A percentile compares a stretch with the other conserved stretches of the same genome.
Conservation (phyloP, 805 yeast genomes). For the Wickerhamomyces queroliae region DNA sequence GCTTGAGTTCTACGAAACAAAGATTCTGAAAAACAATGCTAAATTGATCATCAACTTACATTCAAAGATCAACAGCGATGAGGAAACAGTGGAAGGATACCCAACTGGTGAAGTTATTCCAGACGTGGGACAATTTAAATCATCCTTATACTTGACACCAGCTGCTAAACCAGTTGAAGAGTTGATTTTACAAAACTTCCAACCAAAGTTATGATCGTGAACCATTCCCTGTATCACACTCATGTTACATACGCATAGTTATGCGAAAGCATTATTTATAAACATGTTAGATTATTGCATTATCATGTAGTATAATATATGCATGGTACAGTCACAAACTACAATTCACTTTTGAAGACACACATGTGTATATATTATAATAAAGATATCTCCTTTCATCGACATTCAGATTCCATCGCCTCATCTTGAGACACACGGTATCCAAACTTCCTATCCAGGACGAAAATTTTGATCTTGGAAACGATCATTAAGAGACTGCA, state of each 20-base stretch:
- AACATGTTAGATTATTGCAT: too few species aligned
- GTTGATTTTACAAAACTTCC: conserved; percentile 16
- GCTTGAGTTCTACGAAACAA: conserved; percentile 43
- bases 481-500: conserved; percentile 23
- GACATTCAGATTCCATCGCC: conserved; percentile 25
- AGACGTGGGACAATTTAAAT: conserved; percentile 50
- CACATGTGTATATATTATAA: not conserved
- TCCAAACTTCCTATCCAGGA: conserved; percentile 29
- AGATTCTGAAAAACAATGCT: conserved; percentile 33
- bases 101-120: conserved; percentile 45
- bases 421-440: conserved; percentile 12
- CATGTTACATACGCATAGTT: too few species aligned
- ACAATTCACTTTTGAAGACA: not conserved
- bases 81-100: conserved; percentile 25
- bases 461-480: conserved; percentile 19
- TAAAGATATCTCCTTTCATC: conserved; percentile 23
- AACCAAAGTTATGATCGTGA: conserved; percentile 14
- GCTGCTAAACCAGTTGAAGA: conserved; percentile 51
- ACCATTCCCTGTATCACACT: not conserved
- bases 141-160: conserved; percentile 45
- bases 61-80: conserved; percentile 32
- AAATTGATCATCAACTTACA: conserved; percentile 57
- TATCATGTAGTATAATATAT: too few species aligned
- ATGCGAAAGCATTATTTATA: too few species aligned
- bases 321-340: not conserved